Conservation (phyloP, 163 green algal species). For the Scenedesmus sp. region DNA sequence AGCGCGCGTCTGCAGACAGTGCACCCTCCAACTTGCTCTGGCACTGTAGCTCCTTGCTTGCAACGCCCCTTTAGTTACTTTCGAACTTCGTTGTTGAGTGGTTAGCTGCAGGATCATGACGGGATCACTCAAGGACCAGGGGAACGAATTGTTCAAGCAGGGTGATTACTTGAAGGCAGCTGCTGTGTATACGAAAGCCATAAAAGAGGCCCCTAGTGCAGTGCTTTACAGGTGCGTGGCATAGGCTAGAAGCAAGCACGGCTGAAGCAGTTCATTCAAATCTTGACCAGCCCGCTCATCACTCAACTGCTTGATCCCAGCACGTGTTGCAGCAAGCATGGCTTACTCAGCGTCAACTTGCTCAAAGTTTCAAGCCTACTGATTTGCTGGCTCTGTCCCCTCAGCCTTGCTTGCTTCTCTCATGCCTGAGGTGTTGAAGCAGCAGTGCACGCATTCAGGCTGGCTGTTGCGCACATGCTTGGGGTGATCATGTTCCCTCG, state of each 20-base stretch:
- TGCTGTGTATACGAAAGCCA: constrained; percentile 80
- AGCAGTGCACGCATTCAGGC: too few species aligned
- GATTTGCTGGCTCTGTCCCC: not conserved
- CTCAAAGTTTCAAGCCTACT: not conserved
- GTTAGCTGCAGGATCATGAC: not conserved
- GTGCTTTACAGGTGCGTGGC: constrained; percentile 79
- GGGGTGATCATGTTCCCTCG: too few species aligned
- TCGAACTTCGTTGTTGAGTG: not conserved
- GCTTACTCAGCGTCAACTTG: not conserved
- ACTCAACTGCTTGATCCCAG: not conserved
- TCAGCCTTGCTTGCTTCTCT: not conserved
- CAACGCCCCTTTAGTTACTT: not conserved
- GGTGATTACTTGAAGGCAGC: constrained; percentile 84
- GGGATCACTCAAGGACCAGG: constrained; percentile 67
- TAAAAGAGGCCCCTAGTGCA: constrained; percentile 78
- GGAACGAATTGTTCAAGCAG: constrained; percentile 78
- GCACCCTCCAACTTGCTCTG: too few species aligned
- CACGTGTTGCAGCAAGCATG: not conserved
- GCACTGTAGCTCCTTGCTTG: not conserved
- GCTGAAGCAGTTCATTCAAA: not conserved
- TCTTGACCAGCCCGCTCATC: not conserved
- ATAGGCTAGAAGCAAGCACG: not conserved
- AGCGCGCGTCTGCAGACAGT: too few species aligned
- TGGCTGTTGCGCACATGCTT: too few species aligned
- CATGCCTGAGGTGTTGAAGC: not conserved